phyloP scores from a whole-genome alignment of 257 asterid genomes.

The Fraxinus excelsior region DNA sequence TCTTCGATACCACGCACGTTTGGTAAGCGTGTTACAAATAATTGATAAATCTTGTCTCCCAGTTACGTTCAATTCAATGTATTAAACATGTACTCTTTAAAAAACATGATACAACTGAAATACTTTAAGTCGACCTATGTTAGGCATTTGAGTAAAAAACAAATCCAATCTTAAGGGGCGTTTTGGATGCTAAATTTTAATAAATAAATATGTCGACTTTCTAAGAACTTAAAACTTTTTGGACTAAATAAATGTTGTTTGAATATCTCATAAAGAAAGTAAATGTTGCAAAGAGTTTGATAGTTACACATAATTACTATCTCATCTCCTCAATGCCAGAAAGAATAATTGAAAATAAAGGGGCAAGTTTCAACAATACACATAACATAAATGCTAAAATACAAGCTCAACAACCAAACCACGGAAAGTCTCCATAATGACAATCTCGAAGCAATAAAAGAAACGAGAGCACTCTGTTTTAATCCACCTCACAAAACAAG shows the following conservation, averaged over 20 bases:
- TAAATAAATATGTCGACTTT: no score
- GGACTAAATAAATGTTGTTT: not conserved
- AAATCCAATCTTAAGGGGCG: not conserved
- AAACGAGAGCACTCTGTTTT: not conserved
- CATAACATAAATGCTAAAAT: not conserved
- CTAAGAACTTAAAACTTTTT: no score
- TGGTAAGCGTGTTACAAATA: no score
- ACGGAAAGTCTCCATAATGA: not conserved
- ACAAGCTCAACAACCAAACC: not conserved
- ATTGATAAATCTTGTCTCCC: no score
- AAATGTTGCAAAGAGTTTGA: not conserved
- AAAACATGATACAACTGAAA: no score
- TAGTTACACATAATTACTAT: not conserved
- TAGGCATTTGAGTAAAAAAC: no score
- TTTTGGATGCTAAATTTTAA: no score
- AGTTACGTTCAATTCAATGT: no score
- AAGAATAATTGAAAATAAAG: not conserved
- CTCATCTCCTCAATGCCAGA: not conserved
- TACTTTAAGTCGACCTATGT: no score
- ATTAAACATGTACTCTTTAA: no score
- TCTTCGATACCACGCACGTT: no score
- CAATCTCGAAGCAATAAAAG: not conserved
- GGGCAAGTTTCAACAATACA: not conserved
- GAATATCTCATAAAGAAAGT: not conserved
- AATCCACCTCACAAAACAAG: conserved; percentile 12